phyloP scores from a whole-genome alignment of 495 filamentous ascomycete genomes.

The Penicillium daleae region DNA sequence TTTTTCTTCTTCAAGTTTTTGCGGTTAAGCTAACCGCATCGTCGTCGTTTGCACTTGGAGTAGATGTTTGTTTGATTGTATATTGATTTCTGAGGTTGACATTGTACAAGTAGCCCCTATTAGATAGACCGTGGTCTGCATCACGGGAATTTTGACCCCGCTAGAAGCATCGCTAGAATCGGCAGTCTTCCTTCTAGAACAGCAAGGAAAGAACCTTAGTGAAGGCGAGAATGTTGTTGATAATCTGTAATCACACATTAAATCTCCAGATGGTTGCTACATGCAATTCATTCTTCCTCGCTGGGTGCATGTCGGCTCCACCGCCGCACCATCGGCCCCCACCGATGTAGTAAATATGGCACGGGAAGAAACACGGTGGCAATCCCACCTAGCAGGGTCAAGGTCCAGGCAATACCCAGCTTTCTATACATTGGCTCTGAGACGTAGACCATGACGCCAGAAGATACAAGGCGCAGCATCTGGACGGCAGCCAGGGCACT shows the following conservation, averaged over 20 bases:
- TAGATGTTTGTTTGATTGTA: no score
- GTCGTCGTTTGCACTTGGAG: no score
- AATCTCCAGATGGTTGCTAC: neutral
- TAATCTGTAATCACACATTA: neutral
- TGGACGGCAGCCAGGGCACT: slow-evolving; percentile 49
- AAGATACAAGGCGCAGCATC: slow-evolving; percentile 47
- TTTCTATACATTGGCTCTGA: slow-evolving; percentile 50
- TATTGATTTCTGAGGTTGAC: no score
- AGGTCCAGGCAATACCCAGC: slow-evolving; percentile 51
- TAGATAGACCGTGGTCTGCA: no score
- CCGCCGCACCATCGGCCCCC: slow-evolving; percentile 8
- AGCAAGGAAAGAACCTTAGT: neutral
- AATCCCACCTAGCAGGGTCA: slow-evolving; percentile 51
- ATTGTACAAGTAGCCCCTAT: no score
- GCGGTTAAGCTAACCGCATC: no score
- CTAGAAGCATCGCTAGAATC: neutral
- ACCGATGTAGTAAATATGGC: slow-evolving; percentile 45
- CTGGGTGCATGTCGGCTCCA: slow-evolving; percentile 18
- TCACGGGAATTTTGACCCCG: neutral
- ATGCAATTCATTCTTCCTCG: neutral
- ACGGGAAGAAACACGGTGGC: slow-evolving; percentile 52
- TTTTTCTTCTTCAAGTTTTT: no score
- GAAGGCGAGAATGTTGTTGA: neutral
- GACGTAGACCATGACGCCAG: slow-evolving; percentile 48
- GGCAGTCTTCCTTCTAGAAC: neutral